These are phyloP conservation scores for Haberlea rhodopensis DNA, from an alignment of 257 asterid genomes.

Conservation along the genomic window DNA sequence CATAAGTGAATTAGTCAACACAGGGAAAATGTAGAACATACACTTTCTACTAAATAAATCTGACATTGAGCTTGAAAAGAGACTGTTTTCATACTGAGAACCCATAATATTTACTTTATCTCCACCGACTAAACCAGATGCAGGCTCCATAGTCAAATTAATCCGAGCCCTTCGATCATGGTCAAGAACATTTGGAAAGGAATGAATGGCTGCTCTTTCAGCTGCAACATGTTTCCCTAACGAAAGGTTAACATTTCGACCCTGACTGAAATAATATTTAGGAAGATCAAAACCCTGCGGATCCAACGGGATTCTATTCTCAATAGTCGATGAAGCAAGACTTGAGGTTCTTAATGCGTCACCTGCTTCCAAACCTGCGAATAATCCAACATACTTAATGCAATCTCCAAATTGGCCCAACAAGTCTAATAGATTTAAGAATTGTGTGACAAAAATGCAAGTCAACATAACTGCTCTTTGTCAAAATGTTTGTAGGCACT, in stretches of 20 bases:
- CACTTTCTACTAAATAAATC: slow-evolving; percentile 76
- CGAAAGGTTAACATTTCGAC: slow-evolving; percentile 44
- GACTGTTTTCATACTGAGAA: slow-evolving; percentile 56
- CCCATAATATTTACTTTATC: slow-evolving; percentile 58
- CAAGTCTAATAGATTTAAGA: not conserved
- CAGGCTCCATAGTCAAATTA: slow-evolving; percentile 43
- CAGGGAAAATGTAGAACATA: slow-evolving; percentile 37
- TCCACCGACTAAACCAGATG: slow-evolving; percentile 57
- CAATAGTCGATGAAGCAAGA: slow-evolving; percentile 55
- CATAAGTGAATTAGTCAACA: slow-evolving; percentile 10
- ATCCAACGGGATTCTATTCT: slow-evolving; percentile 52
- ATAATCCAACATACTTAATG: slow-evolving; percentile 6
- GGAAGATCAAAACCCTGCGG: slow-evolving; percentile 56
- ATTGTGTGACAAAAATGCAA: not conserved
- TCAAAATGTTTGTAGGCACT: not conserved
- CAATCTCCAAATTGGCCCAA: slow-evolving; percentile 7
- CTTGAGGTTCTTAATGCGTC: slow-evolving; percentile 44
- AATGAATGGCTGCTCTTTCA: slow-evolving; percentile 56
- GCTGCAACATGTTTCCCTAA: slow-evolving; percentile 61
- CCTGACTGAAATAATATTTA: slow-evolving; percentile 54
- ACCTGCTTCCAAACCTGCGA: slow-evolving; percentile 60
- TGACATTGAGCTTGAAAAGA: slow-evolving; percentile 48
- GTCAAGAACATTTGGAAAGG: slow-evolving; percentile 71
- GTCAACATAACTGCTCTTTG: slow-evolving; percentile 13
- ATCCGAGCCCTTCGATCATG: slow-evolving; percentile 54